Percentiles rank a stretch among this genome's conserved stretches.
Conservation (phyloP, 768 basidiomycete genomes). For the Amanita pseudoporphyria region DNA sequence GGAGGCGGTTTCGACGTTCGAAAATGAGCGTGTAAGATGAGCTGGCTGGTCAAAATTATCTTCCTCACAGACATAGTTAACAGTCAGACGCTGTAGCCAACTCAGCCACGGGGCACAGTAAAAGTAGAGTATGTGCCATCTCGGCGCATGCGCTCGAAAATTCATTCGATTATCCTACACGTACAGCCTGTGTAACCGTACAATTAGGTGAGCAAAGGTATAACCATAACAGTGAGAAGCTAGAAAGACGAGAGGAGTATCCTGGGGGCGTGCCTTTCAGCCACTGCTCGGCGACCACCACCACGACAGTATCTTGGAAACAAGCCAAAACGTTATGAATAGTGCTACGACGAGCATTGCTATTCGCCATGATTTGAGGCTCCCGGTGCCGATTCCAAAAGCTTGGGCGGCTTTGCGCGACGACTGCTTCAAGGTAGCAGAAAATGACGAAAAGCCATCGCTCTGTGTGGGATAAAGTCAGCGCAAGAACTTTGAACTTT, state of each 20-base stretch:
- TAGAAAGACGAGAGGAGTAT: not conserved
- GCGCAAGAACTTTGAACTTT: not conserved
- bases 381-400: constrained; percentile 60
- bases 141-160: too few species aligned
- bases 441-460: constrained; percentile 60
- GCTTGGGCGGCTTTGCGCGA: constrained; percentile 63
- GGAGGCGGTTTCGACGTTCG: too few species aligned
- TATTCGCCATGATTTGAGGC: constrained; percentile 60
- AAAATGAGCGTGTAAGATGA: too few species aligned
- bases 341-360: constrained; percentile 48
- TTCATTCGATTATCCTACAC: not conserved
- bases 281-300: constrained; percentile 11
- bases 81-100: too few species aligned
- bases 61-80: too few species aligned
- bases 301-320: constrained; percentile 43
- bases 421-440: constrained; percentile 51
- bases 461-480: constrained; percentile 29
- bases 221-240: not conserved
- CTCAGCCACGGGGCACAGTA: constrained; percentile 62
- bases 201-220: not conserved
- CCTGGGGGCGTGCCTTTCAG: not conserved
- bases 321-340: constrained; percentile 53
- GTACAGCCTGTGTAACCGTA: not conserved
- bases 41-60: too few species aligned
- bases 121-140: too few species aligned